Conservation (phyloP, 2,329 filamentous ascomycete species). For the Basipetospora chlamydospora region DNA sequence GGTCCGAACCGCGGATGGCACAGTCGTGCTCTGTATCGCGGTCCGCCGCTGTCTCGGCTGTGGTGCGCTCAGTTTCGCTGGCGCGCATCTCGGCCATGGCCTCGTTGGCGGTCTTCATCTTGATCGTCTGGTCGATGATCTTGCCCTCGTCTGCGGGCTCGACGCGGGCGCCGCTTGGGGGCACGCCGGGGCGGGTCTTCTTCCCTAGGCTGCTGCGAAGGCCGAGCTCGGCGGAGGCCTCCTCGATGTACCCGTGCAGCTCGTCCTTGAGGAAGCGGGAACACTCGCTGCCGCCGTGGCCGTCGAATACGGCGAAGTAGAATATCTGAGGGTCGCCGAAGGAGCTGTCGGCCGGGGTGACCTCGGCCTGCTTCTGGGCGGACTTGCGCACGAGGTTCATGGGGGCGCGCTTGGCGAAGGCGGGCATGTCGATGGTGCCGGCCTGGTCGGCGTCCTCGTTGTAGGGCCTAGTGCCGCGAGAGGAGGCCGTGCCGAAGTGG, state of each 20-base stretch:
- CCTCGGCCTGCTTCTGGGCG: slow-evolving; percentile 38
- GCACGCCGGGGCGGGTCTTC: slow-evolving; percentile 18
- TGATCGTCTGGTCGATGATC: slow-evolving; percentile 16
- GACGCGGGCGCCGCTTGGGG: slow-evolving; percentile 13
- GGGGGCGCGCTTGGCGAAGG: slow-evolving; percentile 75
- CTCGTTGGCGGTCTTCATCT: slow-evolving; percentile 35
- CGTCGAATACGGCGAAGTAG: slow-evolving; percentile 94
- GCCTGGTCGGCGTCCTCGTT: slow-evolving; percentile 95
- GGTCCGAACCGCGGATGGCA: slow-evolving; percentile 22
- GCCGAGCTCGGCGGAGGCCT: slow-evolving; percentile 61
- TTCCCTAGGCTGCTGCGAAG: slow-evolving; percentile 59
- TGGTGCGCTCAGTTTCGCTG: slow-evolving; percentile 17
- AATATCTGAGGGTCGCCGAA: slow-evolving; percentile 91
- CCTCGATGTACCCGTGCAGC: slow-evolving; percentile 79
- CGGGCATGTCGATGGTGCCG: slow-evolving; percentile 81
- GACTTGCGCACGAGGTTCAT: slow-evolving; percentile 30
- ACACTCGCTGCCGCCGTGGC: slow-evolving; percentile 82
- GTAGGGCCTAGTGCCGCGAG: slow-evolving; percentile 68
- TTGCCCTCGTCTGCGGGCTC: slow-evolving; percentile 12
- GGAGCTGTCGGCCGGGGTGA: slow-evolving; percentile 57
- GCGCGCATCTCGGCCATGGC: slow-evolving; percentile 22
- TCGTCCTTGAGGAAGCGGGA: slow-evolving; percentile 73
- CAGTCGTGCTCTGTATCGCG: slow-evolving; percentile 17
- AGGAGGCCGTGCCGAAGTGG: slow-evolving; percentile 72
- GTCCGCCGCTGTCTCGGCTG: slow-evolving; percentile 18